phyloP scores from a whole-genome alignment of 306 rosid species.

The Styphnolobium japonicum region DNA sequence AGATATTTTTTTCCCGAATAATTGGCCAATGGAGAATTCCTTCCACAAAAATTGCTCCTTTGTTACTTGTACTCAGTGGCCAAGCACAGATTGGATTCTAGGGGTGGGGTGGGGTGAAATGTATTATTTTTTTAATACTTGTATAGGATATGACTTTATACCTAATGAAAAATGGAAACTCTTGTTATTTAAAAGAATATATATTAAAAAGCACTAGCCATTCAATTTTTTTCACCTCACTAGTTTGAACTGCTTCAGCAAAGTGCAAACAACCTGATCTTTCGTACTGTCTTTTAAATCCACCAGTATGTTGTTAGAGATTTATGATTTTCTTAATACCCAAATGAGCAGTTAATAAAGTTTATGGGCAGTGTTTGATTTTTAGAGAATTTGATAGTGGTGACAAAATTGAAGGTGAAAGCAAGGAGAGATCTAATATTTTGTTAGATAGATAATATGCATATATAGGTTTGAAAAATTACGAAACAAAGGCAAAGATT shows the following conservation, averaged over 20 bases:
- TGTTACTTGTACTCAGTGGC: not conserved
- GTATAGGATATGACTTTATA: not conserved
- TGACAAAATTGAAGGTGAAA: not conserved
- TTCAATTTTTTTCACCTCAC: not conserved
- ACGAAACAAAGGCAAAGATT: not conserved
- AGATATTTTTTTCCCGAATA: no score
- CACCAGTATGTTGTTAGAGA: not conserved
- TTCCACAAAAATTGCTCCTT: not conserved
- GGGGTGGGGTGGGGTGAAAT: not conserved
- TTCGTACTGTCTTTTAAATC: not conserved
- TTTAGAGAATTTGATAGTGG: not conserved
- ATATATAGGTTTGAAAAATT: not conserved
- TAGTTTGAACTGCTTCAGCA: not conserved
- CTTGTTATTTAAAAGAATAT: not conserved
- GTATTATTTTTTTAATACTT: not conserved
- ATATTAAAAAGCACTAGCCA: not conserved
- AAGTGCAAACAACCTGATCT: not conserved
- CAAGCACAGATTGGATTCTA: slow-evolving; percentile 1
- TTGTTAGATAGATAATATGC: not conserved
- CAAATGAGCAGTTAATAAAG: not conserved
- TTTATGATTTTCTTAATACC: not conserved
- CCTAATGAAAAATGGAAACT: not conserved
- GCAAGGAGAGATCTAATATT: not conserved
- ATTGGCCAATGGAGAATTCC: not conserved
- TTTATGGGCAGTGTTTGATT: not conserved